Evolutionary conservation across 768 basidiomycete genomes (phyloP).

Genomic region (Phlegmacium glaucopus): DNA sequence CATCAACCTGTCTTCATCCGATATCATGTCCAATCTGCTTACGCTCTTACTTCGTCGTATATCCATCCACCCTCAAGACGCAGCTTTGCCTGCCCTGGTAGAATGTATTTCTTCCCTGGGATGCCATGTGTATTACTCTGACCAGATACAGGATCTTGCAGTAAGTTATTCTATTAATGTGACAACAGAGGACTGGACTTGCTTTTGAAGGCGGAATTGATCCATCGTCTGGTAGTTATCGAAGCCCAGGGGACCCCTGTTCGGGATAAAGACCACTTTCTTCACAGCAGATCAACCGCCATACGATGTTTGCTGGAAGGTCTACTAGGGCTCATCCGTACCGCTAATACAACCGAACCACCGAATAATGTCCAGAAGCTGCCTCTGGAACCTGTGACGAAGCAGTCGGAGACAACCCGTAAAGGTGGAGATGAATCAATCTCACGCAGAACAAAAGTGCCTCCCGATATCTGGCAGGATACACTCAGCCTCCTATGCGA

Average conservation of each 20-base stretch:
- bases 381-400: slow-evolving; percentile 7
- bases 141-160: slow-evolving; percentile 91
- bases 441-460: slow-evolving; percentile 62
- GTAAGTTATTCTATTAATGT: slow-evolving; percentile 26
- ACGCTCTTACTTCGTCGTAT: slow-evolving; percentile 70
- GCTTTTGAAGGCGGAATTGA: slow-evolving; percentile 60
- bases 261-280: slow-evolving; percentile 27
- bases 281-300: slow-evolving; percentile 53
- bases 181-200: slow-evolving; percentile 3
- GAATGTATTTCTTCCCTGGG: slow-evolving; percentile 81
- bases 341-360: slow-evolving; percentile 50
- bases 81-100: slow-evolving; percentile 64
- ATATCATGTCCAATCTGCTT: slow-evolving; percentile 78
- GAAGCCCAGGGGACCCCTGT: slow-evolving; percentile 60
- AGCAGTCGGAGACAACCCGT: slow-evolving; percentile 18
- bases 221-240: slow-evolving; percentile 67
- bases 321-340: slow-evolving; percentile 64
- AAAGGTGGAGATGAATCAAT: slow-evolving; percentile 31
- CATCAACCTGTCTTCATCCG: slow-evolving; percentile 88
- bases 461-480: slow-evolving; percentile 89
- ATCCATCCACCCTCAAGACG: slow-evolving; percentile 57
- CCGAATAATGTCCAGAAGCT: slow-evolving; percentile 3
- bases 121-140: slow-evolving; percentile 91
- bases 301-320: slow-evolving; percentile 69
- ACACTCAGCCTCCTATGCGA: slow-evolving; percentile 85